Evolutionary conservation across 768 basidiomycete species (phyloP).

Genomic region (Daedaleopsis sinensis): DNA sequence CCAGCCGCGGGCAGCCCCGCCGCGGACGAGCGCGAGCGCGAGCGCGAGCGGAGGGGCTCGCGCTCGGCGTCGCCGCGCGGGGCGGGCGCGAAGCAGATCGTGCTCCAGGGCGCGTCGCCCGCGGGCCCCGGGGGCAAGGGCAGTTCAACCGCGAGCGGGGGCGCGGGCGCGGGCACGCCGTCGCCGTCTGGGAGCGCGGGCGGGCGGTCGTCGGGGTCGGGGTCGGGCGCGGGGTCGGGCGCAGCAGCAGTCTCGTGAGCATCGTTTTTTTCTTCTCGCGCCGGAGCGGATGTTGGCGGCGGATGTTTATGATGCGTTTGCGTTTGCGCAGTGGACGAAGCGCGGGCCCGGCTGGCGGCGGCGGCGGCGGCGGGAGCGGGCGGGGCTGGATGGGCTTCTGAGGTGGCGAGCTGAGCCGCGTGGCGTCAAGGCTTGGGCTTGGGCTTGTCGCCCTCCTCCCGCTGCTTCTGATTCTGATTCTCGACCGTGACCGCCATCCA

Average conservation of each 20-base stretch:
- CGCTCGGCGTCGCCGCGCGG: conserved; percentile 41
- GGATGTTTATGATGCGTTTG: conserved; percentile 9
- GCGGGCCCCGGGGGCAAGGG: conserved; percentile 50
- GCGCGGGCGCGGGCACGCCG: neutral
- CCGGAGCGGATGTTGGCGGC: neutral
- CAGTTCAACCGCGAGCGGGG: conserved; percentile 34
- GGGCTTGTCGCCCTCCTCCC: too few species aligned
- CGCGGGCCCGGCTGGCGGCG: neutral
- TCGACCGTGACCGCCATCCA: too few species aligned
- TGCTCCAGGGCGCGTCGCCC: conserved; percentile 45
- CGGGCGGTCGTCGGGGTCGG: too few species aligned
- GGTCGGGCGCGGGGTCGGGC: neutral
- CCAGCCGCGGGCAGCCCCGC: conserved; percentile 48
- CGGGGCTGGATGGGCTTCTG: neutral
- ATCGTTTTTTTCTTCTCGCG: neutral
- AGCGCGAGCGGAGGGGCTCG: conserved; percentile 59
- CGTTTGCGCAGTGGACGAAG: conserved; percentile 12
- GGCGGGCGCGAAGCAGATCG: conserved; percentile 46
- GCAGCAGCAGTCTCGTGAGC: conserved; percentile 16
- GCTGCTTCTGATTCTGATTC: too few species aligned
- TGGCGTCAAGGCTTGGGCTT: too few species aligned
- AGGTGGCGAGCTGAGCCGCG: neutral
- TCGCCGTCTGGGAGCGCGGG: neutral
- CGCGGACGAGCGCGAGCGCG: too few species aligned
- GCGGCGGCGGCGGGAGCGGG: neutral